A percentile compares a stretch with the other conserved stretches of the same genome.
Evolutionary conservation across 2,329 filamentous ascomycete species (phyloP).

Genomic region (Alternaria sp.): DNA sequence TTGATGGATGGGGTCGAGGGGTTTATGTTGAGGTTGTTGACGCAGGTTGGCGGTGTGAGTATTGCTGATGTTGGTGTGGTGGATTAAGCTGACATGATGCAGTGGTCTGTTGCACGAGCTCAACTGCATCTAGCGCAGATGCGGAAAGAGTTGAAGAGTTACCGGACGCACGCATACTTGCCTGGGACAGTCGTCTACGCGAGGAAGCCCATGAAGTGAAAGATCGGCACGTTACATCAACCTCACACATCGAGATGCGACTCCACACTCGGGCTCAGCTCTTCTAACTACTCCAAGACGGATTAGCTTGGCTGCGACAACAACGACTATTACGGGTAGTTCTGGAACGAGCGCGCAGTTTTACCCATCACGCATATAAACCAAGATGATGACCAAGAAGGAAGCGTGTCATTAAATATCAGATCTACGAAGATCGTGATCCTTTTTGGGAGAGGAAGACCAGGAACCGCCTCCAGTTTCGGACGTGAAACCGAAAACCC

Average conservation of each 20-base stretch:
- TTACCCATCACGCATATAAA: background rate
- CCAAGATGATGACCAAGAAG: background rate
- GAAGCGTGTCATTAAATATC: background rate
- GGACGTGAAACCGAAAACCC: background rate
- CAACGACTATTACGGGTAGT: background rate
- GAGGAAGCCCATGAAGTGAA: constrained; percentile 36
- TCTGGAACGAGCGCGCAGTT: background rate
- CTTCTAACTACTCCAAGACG: background rate
- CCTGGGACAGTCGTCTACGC: constrained; percentile 47
- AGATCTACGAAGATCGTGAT: background rate
- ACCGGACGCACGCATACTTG: constrained; percentile 44
- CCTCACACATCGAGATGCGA: background rate
- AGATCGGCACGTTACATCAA: background rate
- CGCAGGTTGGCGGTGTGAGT: constrained; percentile 42
- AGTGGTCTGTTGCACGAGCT: constrained; percentile 43
- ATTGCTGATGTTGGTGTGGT: background rate
- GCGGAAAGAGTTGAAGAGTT: constrained; percentile 42
- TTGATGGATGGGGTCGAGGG: constrained; percentile 48
- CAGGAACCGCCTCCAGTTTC: background rate
- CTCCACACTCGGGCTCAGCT: background rate
- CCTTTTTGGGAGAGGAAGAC: background rate
- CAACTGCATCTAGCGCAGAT: constrained; percentile 48
- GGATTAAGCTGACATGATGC: background rate
- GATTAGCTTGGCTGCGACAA: background rate
- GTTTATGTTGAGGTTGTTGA: constrained; percentile 46